Conservation (phyloP, 2,329 filamentous ascomycete genomes). For the Sclerotinia spermophila region DNA sequence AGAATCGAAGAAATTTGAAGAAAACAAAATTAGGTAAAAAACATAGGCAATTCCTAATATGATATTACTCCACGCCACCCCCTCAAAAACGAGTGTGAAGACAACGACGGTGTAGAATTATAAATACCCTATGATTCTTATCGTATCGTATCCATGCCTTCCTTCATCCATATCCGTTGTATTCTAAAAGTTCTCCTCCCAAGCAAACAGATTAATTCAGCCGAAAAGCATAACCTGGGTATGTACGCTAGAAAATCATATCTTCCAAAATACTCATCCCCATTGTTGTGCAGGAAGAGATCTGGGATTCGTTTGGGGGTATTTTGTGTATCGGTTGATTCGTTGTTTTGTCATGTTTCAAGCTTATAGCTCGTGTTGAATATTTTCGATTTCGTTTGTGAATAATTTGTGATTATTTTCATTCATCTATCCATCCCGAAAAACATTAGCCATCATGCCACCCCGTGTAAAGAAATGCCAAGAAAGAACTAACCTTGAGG, state of each 20-base stretch:
- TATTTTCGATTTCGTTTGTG: constrained; percentile 36
- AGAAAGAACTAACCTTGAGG: constrained; percentile 50
- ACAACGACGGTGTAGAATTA: background rate
- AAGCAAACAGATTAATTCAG: background rate
- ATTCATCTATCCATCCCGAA: constrained; percentile 29
- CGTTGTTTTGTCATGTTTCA: background rate
- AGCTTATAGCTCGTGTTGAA: constrained; percentile 36
- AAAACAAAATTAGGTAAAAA: background rate
- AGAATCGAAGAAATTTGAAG: background rate
- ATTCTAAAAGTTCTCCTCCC: constrained; percentile 4
- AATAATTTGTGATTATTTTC: constrained; percentile 36
- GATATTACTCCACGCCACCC: background rate
- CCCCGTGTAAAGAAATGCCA: constrained; percentile 8
- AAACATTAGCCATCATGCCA: constrained; percentile 10
- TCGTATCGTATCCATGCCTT: background rate
- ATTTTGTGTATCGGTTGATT: background rate
- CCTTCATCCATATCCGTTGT: background rate
- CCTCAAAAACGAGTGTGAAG: background rate
- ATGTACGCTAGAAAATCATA: background rate
- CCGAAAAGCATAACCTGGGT: background rate
- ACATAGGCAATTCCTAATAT: background rate
- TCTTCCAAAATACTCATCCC: background rate
- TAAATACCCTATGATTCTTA: background rate
- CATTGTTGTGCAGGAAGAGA: background rate
- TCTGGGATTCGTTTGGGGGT: background rate